Conservation (phyloP, 768 basidiomycete species). For the Trametes sanguinea region DNA sequence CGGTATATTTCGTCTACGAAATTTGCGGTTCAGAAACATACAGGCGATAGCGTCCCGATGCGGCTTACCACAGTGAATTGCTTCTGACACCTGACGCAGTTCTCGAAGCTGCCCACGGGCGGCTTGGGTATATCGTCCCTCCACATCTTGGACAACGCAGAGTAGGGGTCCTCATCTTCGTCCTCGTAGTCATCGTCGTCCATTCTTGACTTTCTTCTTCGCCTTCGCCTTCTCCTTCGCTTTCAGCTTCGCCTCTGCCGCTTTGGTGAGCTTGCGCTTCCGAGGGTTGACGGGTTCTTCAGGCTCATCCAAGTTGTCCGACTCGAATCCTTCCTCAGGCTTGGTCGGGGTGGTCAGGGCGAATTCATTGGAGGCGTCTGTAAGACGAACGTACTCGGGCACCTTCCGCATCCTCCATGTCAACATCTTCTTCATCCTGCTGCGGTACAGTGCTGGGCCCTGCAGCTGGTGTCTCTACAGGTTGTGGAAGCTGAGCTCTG, state of each 20-base stretch:
- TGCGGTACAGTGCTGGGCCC: constrained; percentile 40
- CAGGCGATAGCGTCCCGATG: background rate
- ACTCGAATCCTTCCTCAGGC: constrained; percentile 52
- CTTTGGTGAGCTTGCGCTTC: constrained; percentile 59
- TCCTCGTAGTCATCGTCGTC: constrained; percentile 47
- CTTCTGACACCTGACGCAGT: constrained; percentile 79
- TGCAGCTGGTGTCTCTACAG: constrained; percentile 25
- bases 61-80: constrained; percentile 84
- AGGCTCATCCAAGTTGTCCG: constrained; percentile 74
- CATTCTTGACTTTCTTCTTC: constrained; percentile 40
- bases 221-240: constrained; percentile 44
- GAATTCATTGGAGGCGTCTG: background rate
- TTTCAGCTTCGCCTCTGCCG: constrained; percentile 41
- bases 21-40: background rate
- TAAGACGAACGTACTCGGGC: constrained; percentile 2
- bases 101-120: constrained; percentile 74
- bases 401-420: constrained; percentile 16
- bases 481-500: constrained; percentile 32
- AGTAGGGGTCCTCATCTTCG: constrained; percentile 70
- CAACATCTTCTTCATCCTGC: constrained; percentile 25
- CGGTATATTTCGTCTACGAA: constrained; percentile 80
- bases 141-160: constrained; percentile 56
- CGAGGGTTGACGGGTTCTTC: constrained; percentile 47
- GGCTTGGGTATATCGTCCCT: constrained; percentile 48
- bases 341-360: background rate